These are phyloP conservation scores for Hyaloscypha variabilis DNA, from an alignment of 495 filamentous ascomycete genomes.

Conservation along the genomic window DNA sequence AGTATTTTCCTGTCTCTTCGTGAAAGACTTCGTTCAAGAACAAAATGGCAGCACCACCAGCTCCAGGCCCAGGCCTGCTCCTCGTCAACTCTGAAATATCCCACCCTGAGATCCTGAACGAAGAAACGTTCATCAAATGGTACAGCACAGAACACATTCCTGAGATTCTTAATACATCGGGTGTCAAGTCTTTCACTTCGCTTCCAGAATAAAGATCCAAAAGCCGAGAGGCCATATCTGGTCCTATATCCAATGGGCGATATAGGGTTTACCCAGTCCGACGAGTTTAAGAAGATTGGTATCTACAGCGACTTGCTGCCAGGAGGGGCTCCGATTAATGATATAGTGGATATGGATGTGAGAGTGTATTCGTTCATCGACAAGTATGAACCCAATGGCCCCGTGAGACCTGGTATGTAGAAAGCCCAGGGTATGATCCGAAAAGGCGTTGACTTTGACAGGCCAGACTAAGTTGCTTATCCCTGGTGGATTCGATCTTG, in stretches of 20 bases:
- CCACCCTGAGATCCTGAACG: background rate
- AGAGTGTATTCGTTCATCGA: conserved; percentile 26
- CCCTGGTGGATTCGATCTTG: conserved; percentile 26
- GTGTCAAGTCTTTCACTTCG: conserved; percentile 34
- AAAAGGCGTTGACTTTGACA: background rate
- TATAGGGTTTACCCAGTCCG: conserved; percentile 31
- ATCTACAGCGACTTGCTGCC: conserved; percentile 34
- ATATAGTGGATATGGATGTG: conserved; percentile 34
- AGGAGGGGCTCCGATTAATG: conserved; percentile 24
- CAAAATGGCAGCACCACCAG: background rate
- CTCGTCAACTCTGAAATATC: conserved; percentile 16
- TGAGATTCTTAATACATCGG: conserved; percentile 33
- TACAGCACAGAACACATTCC: conserved; percentile 37
- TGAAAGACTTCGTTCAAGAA: no score
- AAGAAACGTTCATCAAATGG: conserved; percentile 30
- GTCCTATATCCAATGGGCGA: conserved; percentile 36
- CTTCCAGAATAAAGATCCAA: conserved; percentile 28
- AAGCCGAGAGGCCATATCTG: conserved; percentile 28
- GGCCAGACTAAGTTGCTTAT: conserved; percentile 26
- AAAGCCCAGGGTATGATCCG: background rate
- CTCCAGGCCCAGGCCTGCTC: background rate
- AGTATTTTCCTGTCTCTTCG: no score
- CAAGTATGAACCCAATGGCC: conserved; percentile 23
- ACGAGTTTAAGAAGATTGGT: conserved; percentile 34
- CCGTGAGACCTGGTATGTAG: background rate